Evolutionary conservation across 2,329 filamentous ascomycete species (phyloP).

Genomic region (Chrysosporium queenslandicum): DNA sequence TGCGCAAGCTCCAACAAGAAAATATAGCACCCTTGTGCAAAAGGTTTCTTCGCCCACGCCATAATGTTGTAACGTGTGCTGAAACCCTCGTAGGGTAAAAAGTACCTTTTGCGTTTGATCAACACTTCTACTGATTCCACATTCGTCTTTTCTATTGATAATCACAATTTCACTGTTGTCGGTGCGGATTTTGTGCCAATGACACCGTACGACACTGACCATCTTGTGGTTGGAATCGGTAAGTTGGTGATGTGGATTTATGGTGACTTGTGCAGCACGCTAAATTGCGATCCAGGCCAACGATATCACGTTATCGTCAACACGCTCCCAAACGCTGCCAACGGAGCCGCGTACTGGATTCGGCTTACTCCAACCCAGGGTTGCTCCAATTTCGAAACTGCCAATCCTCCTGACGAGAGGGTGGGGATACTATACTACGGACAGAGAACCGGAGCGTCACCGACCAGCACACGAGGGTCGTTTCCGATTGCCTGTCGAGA

Average conservation of each 20-base stretch:
- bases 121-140: conserved; percentile 41
- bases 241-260: conserved; percentile 13
- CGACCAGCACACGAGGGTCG: conserved; percentile 18
- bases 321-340: conserved; percentile 15
- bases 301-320: conserved; percentile 33
- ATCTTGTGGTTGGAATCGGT: conserved; percentile 39
- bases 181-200: conserved; percentile 50
- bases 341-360: conserved; percentile 31
- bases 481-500: conserved; percentile 23
- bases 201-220: conserved; percentile 43
- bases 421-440: conserved; percentile 42
- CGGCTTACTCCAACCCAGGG: conserved; percentile 36
- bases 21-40: conserved; percentile 12
- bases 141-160: conserved; percentile 43
- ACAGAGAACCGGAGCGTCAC: conserved; percentile 13
- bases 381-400: conserved; percentile 31
- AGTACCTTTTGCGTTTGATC: conserved; percentile 28
- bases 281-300: conserved; percentile 23
- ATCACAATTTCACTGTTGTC: conserved; percentile 50
- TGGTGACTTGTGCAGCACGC: no score
- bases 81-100: conserved; percentile 21
- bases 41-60: background rate
- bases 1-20: conserved; percentile 1
- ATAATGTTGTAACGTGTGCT: background rate
- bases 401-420: conserved; percentile 36